These are phyloP conservation scores for Cubamyces lactineus DNA, from an alignment of 768 basidiomycete species.

Conservation along the genomic window DNA sequence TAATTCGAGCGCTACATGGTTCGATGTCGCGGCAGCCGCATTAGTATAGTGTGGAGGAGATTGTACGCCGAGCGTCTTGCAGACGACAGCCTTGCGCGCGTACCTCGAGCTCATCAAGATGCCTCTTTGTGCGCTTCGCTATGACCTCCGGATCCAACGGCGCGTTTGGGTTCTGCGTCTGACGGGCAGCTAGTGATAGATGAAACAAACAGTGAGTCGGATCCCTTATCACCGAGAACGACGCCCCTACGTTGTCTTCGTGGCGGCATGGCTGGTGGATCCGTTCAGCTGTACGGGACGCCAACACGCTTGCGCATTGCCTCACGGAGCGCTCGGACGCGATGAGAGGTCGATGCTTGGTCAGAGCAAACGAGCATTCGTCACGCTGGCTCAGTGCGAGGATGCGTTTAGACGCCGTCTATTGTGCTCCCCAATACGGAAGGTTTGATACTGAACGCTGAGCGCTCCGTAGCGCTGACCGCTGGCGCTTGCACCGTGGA, in stretches of 20 bases:
- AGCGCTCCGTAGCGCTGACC: neutral
- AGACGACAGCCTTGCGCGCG: slow-evolving; percentile 11
- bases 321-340: neutral
- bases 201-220: slow-evolving; percentile 13
- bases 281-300: neutral
- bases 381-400: neutral
- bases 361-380: slow-evolving; percentile 5
- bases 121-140: slow-evolving; percentile 73
- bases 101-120: slow-evolving; percentile 87
- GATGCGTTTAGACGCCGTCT: neutral
- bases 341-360: neutral
- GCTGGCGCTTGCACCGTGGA: neutral
- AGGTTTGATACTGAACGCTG: slow-evolving; percentile 16
- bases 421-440: neutral
- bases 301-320: neutral
- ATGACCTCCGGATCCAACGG: slow-evolving; percentile 64
- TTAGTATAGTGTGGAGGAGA: slow-evolving; percentile 6
- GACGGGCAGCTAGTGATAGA: slow-evolving; percentile 47
- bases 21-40: slow-evolving; percentile 1
- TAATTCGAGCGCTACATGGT: slow-evolving; percentile 76
- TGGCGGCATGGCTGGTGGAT: slow-evolving; percentile 11
- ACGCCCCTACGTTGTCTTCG: slow-evolving; percentile 19
- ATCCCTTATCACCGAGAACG: neutral
- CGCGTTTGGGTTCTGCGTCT: slow-evolving; percentile 43
- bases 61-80: neutral